These are phyloP conservation scores for Phyllosticta capitalensis DNA, from an alignment of 2,329 filamentous ascomycete genomes.

Conservation along the genomic window DNA sequence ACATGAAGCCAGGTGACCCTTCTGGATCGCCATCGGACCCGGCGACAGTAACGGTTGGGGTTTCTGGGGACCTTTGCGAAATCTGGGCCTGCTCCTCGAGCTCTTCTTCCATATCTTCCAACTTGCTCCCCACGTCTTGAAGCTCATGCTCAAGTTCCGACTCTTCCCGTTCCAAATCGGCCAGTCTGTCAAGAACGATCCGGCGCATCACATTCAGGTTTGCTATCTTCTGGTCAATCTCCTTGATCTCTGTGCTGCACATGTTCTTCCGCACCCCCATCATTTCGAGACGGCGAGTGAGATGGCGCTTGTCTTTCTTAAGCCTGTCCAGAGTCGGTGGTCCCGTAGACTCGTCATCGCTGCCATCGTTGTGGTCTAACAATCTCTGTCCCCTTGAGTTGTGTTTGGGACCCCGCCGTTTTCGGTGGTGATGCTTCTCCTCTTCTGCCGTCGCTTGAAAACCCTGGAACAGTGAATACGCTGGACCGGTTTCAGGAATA, in stretches of 20 bases:
- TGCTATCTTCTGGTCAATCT: slow-evolving; percentile 94
- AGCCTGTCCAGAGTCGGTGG: slow-evolving; percentile 63
- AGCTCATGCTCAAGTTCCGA: slow-evolving; percentile 79
- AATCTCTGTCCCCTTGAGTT: slow-evolving; percentile 68
- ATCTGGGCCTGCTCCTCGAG: slow-evolving; percentile 41
- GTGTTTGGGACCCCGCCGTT: slow-evolving; percentile 49
- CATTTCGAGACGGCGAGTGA: slow-evolving; percentile 84
- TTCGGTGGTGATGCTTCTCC: slow-evolving; percentile 54
- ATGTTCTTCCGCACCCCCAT: slow-evolving; percentile 91
- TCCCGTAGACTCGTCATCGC: slow-evolving; percentile 44
- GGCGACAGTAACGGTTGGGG: slow-evolving; percentile 29
- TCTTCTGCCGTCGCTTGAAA: slow-evolving; percentile 81
- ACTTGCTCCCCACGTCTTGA: slow-evolving; percentile 49
- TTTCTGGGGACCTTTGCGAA: slow-evolving; percentile 30
- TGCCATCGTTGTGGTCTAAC: slow-evolving; percentile 50
- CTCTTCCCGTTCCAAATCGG: slow-evolving; percentile 82
- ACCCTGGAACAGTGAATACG: slow-evolving; percentile 91
- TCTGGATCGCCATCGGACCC: slow-evolving; percentile 43
- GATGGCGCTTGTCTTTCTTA: slow-evolving; percentile 66
- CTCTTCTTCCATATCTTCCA: slow-evolving; percentile 55
- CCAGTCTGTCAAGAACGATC: slow-evolving; percentile 80
- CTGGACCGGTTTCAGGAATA: slow-evolving; percentile 76
- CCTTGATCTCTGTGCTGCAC: slow-evolving; percentile 89
- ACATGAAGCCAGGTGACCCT: slow-evolving; percentile 66
- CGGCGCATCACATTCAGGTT: slow-evolving; percentile 89